Evolutionary conservation across 2,329 filamentous ascomycete species (phyloP), one percentile per base, ranked within the genome.

Genomic region (Byssothecium circinans): DNA sequence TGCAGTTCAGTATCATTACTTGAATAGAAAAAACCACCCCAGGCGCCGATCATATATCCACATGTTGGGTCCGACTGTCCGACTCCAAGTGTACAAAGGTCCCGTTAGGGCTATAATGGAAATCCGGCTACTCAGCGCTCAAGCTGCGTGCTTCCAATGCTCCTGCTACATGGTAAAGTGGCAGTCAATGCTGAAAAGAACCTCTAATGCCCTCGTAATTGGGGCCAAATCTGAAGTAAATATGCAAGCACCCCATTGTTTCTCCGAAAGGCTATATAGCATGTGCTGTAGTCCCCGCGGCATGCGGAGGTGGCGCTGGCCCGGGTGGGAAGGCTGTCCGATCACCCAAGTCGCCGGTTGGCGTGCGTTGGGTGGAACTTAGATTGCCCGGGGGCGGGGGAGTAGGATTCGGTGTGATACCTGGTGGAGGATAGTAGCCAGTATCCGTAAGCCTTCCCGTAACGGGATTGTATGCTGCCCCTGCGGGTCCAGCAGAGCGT

Each of bases 401-500:
- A 14, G 67, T 69, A 4, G 67, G 65, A 14, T 52, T 58, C 3
- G 68, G 64, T 15, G 53, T 61, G 12, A 68, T 57, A 0, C 62
- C 65, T 12, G 56, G 48, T 7, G 62, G 60, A 8, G 62, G 60
- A 43, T 69, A 66, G 40, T 72, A 71, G 11, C 64, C 64, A 20
- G 68, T 71, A 34, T 71, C 68, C 7, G 64, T 66, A 20, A 68
- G 55, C 3, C 52, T 57, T 4, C 66, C 67, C 7, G 56, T 52
- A 8, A 71, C 64, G 15, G 65, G 68, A 33, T 71, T 68, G 44
- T 70, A 69, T 4, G 52, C 53, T 29, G 49, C 55, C 54, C 53
- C 19, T 43, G 54, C 11, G 61, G 54, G 15, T 25, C 34, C 14
- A 30, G 37, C 36, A 45, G 30, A 20, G 30, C 58, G 43, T 8